Base-by-base conservation (phyloP, 805 yeast genomes). In the Myxozyma neglecta region DNA sequence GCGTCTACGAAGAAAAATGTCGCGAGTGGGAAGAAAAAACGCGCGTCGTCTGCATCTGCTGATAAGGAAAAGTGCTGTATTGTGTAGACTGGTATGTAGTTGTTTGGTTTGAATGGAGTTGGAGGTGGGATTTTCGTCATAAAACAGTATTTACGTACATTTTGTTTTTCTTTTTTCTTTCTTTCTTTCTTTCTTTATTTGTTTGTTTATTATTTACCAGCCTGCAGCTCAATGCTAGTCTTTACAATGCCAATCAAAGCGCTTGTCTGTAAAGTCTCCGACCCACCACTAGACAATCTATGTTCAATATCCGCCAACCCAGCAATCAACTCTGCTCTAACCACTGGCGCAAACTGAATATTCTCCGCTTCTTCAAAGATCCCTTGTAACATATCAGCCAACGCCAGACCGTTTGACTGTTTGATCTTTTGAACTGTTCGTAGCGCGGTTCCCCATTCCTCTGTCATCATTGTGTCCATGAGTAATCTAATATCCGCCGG, bases 221-320 rank as follows among this genome's bases (percentile, higher is more conserved):
- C 47, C 32, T 52, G 56, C 3, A 57, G 48, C 20, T 57, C 61
- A 75, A 87, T 74, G 0, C 89, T 86, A 14, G 76, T 76, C 73
- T 91, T 92, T 39, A 94, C 84, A 6, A 87, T 90, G 0, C 97
- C 97, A 58, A 94, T 87, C 57, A 89, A 85, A 1, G 97, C 97
- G 70, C 94, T 88, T 48, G 90, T 83, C 71, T 93, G 97, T 37
- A 94, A 83, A 73, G 86, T 88, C 62, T 92, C 97, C 71, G 86
- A 89, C 1, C 98, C 97, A 9, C 99, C 99, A 72, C 85, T 86
- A 16, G 96, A 85, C 42, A 94, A 86, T 0, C 96, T 87, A 73
- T 92, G 93, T 76, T 94, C 99, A 29, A 94, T 83, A 60, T 93
- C 97, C 13, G 92, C 84, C 56, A 94, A 77, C 1, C 90, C 90